Percentiles rank a stretch among this genome's conserved stretches.
These are phyloP conservation scores for Emmonsia crescens DNA, from an alignment of 2,329 filamentous ascomycete species.

Conservation along the genomic window DNA sequence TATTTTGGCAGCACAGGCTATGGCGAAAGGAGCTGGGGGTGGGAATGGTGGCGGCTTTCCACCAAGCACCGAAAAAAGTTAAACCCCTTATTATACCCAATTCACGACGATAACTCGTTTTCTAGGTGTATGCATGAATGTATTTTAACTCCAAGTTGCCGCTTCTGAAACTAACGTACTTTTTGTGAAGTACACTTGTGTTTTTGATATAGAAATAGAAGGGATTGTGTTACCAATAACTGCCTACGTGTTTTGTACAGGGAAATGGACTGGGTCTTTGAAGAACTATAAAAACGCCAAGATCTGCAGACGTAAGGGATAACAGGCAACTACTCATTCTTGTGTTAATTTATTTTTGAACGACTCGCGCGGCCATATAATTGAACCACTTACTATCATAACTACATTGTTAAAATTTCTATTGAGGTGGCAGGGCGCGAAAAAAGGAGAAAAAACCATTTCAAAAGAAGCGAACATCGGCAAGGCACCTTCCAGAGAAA, in stretches of 20 bases:
- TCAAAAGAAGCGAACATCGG: not conserved
- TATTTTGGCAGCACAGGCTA: conserved; percentile 39
- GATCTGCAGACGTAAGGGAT: no score
- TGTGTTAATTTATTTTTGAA: not conserved
- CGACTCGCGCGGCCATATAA: not conserved
- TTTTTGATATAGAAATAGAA: not conserved
- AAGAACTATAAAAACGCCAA: no score
- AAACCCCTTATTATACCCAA: not conserved
- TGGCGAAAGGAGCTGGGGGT: conserved; percentile 25
- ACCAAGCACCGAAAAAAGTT: conserved; percentile 1
- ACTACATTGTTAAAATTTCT: not conserved
- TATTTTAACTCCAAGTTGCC: not conserved
- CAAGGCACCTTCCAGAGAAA: not conserved
- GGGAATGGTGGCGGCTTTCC: not conserved
- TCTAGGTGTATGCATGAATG: not conserved
- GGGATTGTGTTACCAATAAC: not conserved
- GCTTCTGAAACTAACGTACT: not conserved
- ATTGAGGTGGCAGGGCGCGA: not conserved
- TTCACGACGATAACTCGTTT: not conserved
- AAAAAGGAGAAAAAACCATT: not conserved
- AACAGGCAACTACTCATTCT: not conserved
- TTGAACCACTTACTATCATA: not conserved
- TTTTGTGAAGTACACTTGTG: not conserved
- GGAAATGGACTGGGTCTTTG: no score
- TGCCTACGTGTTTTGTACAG: not conserved